Percentiles rank a stretch among this genome's conserved stretches.
These are phyloP conservation scores for Boletus vinaceobasis DNA, from an alignment of 768 basidiomycete species.

Conservation along the genomic window DNA sequence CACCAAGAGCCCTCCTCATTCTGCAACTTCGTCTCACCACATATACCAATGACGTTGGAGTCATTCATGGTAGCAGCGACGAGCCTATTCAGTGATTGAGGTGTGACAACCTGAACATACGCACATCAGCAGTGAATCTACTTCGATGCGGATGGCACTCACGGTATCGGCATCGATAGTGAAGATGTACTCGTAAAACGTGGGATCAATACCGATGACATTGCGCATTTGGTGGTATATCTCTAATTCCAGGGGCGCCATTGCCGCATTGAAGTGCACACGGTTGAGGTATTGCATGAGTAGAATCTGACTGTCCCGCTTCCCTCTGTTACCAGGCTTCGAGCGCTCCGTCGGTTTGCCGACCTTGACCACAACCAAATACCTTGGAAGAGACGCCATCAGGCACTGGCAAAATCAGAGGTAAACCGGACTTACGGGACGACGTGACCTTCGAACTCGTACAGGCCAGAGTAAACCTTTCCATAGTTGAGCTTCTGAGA, in stretches of 20 bases:
- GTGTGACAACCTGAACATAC: conserved; percentile 48
- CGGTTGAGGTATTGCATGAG: conserved; percentile 66
- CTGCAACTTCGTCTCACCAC: conserved; percentile 65
- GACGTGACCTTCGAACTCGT: conserved; percentile 69
- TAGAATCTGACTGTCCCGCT: conserved; percentile 65
- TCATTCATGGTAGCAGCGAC: conserved; percentile 61
- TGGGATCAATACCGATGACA: conserved; percentile 68
- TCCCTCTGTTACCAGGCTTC: conserved; percentile 65
- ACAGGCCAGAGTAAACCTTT: conserved; percentile 66
- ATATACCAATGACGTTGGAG: conserved; percentile 61
- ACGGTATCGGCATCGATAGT: conserved; percentile 70
- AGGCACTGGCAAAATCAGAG: not conserved
- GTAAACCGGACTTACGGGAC: conserved; percentile 46
- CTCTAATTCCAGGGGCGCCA: conserved; percentile 64
- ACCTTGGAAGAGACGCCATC: conserved; percentile 32
- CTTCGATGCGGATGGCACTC: conserved; percentile 6
- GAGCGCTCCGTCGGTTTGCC: conserved; percentile 65
- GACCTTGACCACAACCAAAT: conserved; percentile 62
- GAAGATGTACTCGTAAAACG: conserved; percentile 75
- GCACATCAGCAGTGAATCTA: conserved; percentile 13
- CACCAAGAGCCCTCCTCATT: conserved; percentile 71
- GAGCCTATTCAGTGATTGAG: conserved; percentile 65
- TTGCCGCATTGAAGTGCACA: conserved; percentile 65
- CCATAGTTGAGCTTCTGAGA: conserved; percentile 67
- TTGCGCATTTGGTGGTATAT: conserved; percentile 76